Conservation (phyloP, 306 rosid species). For the Purshia tridentata region DNA sequence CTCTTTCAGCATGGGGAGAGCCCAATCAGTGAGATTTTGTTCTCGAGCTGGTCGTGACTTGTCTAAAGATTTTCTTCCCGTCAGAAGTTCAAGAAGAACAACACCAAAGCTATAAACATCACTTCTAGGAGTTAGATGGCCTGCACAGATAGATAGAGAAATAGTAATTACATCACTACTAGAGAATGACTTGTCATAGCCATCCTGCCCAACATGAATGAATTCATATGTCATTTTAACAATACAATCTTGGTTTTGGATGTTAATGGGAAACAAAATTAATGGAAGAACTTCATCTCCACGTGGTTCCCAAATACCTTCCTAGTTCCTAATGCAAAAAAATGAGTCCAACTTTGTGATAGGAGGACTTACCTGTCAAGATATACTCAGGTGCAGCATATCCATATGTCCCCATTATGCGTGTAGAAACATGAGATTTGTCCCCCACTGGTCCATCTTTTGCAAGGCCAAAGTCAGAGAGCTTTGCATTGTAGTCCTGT, state of each 20-base stretch:
- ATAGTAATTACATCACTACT: neutral
- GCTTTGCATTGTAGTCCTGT: constrained; percentile 96
- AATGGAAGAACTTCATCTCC: neutral
- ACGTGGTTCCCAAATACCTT: neutral
- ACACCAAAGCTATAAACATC: constrained; percentile 97
- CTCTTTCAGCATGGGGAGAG: constrained; percentile 85
- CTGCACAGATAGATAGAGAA: constrained; percentile 39
- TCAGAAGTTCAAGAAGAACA: constrained; percentile 85
- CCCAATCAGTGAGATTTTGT: constrained; percentile 95
- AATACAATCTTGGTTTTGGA: neutral
- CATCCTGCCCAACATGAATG: neutral
- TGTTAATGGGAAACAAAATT: neutral
- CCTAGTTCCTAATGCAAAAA: neutral
- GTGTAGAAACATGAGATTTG: constrained; percentile 91
- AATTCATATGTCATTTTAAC: constrained; percentile 7
- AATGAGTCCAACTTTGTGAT: constrained; percentile 1
- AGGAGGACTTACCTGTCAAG: constrained; percentile 62
- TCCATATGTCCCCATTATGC: constrained; percentile 97
- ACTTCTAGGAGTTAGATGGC: constrained; percentile 88
- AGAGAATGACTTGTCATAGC: neutral
- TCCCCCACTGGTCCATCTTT: constrained; percentile 98
- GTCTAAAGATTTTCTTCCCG: constrained; percentile 88
- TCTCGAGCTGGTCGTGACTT: constrained; percentile 78
- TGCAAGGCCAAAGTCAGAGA: constrained; percentile 95
- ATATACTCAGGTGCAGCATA: constrained; percentile 99